These are phyloP conservation scores for Salvia splendens DNA, from an alignment of 257 asterid genomes.

Conservation along the genomic window DNA sequence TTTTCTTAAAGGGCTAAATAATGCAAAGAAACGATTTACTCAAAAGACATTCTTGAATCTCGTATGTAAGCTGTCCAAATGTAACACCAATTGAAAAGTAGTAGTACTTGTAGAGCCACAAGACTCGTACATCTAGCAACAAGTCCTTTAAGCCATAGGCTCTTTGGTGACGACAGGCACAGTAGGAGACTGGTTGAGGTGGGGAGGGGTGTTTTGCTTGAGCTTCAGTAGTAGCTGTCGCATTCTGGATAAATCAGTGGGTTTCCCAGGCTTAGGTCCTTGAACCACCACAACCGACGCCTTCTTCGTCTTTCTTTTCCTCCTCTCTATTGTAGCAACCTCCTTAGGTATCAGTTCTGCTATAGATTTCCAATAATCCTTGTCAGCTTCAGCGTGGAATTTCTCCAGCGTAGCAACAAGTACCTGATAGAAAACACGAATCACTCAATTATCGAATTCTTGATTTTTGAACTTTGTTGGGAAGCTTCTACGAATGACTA, in stretches of 20 bases:
- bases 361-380: constrained; percentile 85
- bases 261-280: constrained; percentile 93
- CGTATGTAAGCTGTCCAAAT: neutral
- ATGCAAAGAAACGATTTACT: too few species aligned
- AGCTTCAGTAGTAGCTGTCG: constrained; percentile 67
- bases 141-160: constrained; percentile 38
- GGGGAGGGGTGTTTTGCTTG: constrained; percentile 71
- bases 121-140: neutral
- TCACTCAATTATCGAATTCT: neutral
- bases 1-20: too few species aligned
- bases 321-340: constrained; percentile 58
- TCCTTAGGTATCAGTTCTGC: constrained; percentile 82
- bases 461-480: neutral
- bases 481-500: too few species aligned
- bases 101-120: neutral
- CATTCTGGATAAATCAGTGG: constrained; percentile 73
- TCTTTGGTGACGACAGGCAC: constrained; percentile 29
- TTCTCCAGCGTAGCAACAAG: constrained; percentile 61
- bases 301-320: constrained; percentile 61
- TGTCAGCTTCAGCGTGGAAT: constrained; percentile 78
- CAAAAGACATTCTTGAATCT: too few species aligned
- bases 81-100: neutral
- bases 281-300: constrained; percentile 53
- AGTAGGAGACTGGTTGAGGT: constrained; percentile 57
- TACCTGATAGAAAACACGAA: constrained; percentile 44